Conservation (phyloP, 371 early-diverging fungal genomes). For the Syncephalastrum monosporum region DNA sequence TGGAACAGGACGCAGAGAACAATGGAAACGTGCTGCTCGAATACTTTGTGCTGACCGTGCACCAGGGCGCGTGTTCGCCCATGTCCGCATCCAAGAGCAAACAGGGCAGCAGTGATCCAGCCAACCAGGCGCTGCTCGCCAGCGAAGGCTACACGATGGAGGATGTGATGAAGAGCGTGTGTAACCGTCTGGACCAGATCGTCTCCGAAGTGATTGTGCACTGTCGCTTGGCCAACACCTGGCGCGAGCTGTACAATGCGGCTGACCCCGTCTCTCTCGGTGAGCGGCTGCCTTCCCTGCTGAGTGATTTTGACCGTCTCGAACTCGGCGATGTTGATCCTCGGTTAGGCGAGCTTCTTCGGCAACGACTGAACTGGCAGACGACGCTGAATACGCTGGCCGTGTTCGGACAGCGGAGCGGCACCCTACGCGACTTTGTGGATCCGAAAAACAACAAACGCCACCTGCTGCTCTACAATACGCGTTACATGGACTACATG, state of each 20-base stretch:
- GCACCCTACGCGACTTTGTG: conserved; percentile 46
- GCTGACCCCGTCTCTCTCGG: conserved; percentile 8
- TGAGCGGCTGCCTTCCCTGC: conserved; percentile 18
- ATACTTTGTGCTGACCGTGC: conserved; percentile 37
- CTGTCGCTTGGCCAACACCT: conserved; percentile 30
- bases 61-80: conserved; percentile 16
- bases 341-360: conserved; percentile 24
- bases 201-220: conserved; percentile 36
- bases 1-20: neutral
- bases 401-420: conserved; percentile 63
- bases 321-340: conserved; percentile 29
- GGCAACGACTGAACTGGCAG: conserved; percentile 29
- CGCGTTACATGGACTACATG: conserved; percentile 44
- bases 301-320: conserved; percentile 33
- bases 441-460: conserved; percentile 70
- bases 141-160: conserved; percentile 27
- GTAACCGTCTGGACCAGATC: conserved; percentile 31
- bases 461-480: conserved; percentile 31
- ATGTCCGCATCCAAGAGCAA: conserved; percentile 14
- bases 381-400: conserved; percentile 24
- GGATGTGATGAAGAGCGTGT: conserved; percentile 31
- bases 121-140: conserved; percentile 15
- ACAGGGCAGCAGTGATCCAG: neutral
- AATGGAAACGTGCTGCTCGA: conserved; percentile 22
- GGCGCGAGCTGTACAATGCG: conserved; percentile 30